Base-by-base conservation (phyloP, 257 asterid species). In the Primulina eburnea region DNA sequence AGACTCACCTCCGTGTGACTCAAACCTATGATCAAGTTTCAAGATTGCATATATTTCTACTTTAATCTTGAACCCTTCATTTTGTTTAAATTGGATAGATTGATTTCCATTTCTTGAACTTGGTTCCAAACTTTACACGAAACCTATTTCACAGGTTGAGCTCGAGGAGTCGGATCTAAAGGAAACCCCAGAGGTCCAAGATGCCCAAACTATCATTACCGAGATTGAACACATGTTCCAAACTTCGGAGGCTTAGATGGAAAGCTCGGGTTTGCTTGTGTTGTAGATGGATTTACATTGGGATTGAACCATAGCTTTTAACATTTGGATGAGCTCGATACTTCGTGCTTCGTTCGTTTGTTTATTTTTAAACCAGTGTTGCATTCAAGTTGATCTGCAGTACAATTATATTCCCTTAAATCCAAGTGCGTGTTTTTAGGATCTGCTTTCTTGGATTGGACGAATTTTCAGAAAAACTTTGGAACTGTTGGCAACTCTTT, bases 111-210 rank as follows among this genome's bases (percentile, higher is more conserved):
- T 60, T 37, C 43, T 35, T 68, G 67, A 43, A 67, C 29, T 56
- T 43, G 65, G 57, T 56, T 43, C 3, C 24, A 58, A 59, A 30
- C 17, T 29, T 47, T 62, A 67, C 52, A 43, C 28, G 52, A 8
- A 37, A 61, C 62, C 53, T 33, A 61, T 68, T 64, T 79, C 40
- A 56, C 89, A 91, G 97, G 90, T 34, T 73, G 93, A 87, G 81
- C 65, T 87, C 70, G 92, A 87, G 76, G 95, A 92, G 81, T 80
- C 87, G 0, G 85, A 85, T 53, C 71, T 82, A 76, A 84, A 85
- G 60, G 91, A 80, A 67, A 85, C 92, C 64, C 71, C 82, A 18
- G 97, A 92, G 78, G 70, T 89, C 61, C 89, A 86, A 62, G 97
- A 92, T 75, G 97, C 97, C 56, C 87, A 73, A 53, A 78, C 67